A percentile compares a stretch with the other conserved stretches of the same genome.
These are phyloP conservation scores for Loxodes magnus DNA, from an alignment of 73 alveolate genomes.

Conservation along the genomic window DNA sequence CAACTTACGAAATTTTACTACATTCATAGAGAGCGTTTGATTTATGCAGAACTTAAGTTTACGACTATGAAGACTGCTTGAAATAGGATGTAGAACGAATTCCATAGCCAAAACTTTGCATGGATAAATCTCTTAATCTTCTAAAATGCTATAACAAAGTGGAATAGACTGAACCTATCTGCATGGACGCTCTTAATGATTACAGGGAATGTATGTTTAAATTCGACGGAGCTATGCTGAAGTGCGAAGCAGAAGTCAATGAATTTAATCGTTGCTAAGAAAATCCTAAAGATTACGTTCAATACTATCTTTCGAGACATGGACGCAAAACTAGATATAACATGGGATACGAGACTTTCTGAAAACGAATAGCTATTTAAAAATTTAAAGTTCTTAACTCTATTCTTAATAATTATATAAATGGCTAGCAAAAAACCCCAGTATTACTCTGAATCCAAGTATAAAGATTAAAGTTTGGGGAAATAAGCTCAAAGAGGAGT, in stretches of 20 bases:
- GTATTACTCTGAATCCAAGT: too few relatives aligned
- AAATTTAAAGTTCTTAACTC: too few relatives aligned
- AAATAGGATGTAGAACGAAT: not conserved
- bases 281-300: constrained; percentile 9
- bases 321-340: too few relatives aligned
- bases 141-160: constrained; percentile 6
- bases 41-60: constrained; percentile 8
- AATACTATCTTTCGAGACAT: too few relatives aligned
- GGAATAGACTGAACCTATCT: constrained; percentile 13
- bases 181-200: constrained; percentile 6
- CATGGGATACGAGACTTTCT: too few relatives aligned
- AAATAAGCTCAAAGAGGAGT: constrained; percentile 6
- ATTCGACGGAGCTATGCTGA: not conserved
- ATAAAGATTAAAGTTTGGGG: not conserved
- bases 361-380: too few relatives aligned
- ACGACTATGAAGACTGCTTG: constrained; percentile 13
- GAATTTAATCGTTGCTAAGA: constrained; percentile 1
- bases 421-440: too few relatives aligned
- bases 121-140: not conserved
- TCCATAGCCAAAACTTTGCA: not conserved
- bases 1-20: constrained; percentile 11
- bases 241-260: constrained; percentile 1
- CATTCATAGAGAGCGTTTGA: constrained; percentile 11
- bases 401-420: too few relatives aligned
- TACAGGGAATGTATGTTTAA: constrained; percentile 9